Evolutionary conservation across 352 stramenopile genomes (phyloP).

Genomic region (Phytophthora syringae): DNA sequence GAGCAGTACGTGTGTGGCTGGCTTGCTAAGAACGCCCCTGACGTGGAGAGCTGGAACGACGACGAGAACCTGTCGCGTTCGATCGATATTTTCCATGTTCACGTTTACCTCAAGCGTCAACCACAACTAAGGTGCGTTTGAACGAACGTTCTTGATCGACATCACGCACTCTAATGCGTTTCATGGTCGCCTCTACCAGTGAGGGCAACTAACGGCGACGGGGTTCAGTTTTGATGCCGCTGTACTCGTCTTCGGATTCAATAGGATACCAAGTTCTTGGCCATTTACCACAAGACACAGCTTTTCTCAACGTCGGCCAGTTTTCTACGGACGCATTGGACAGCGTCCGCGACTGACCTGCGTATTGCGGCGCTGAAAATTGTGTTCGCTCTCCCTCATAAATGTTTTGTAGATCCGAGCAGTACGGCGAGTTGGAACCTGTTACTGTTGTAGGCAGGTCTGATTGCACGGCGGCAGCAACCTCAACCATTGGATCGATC

Average conservation of each 20-base stretch:
- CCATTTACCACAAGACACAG: too few relatives aligned
- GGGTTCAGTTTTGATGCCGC: neutral
- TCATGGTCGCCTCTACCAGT: neutral
- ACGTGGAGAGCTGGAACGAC: constrained; percentile 82
- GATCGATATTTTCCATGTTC: constrained; percentile 88
- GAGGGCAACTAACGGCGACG: neutral
- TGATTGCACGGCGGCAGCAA: neutral
- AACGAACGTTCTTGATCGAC: neutral
- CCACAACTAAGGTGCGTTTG: neutral
- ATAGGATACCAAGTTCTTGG: neutral
- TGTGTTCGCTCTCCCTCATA: neutral
- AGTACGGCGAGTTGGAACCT: neutral
- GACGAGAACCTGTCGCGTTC: constrained; percentile 87
- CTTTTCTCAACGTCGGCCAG: neutral
- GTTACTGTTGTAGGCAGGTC: too few relatives aligned
- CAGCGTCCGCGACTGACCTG: neutral
- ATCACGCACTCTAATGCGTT: neutral
- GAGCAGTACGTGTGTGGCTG: constrained; percentile 80
- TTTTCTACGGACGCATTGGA: neutral
- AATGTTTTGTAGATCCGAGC: neutral
- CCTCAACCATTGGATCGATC: neutral
- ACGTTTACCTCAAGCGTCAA: constrained; percentile 71
- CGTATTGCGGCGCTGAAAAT: neutral
- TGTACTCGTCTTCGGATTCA: neutral
- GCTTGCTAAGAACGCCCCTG: constrained; percentile 70